phyloP scores from a whole-genome alignment of 2,329 filamentous ascomycete genomes.

The Tolypocladium tropicale region DNA sequence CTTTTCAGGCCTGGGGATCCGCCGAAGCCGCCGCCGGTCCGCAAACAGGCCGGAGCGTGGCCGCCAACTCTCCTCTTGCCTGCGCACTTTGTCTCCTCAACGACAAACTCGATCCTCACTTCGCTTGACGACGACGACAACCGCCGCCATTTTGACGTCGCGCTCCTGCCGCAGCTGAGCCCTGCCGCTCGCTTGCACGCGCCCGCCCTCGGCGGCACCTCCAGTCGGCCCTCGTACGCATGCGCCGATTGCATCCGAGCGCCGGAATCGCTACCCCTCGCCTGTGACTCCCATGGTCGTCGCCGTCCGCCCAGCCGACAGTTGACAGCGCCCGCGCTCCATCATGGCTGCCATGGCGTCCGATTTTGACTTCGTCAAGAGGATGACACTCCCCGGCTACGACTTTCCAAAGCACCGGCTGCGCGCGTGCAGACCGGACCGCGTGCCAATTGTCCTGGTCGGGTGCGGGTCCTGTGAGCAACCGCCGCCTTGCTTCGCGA shows the following conservation, averaged over 20 bases:
- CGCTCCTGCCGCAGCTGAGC: background rate
- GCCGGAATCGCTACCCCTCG: background rate
- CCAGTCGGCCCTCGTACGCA: background rate
- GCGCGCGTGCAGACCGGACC: background rate
- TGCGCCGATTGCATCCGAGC: background rate
- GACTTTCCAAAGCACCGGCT: background rate
- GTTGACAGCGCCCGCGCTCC: background rate
- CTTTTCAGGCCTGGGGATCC: background rate
- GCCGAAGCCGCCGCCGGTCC: background rate
- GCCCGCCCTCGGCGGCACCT: background rate
- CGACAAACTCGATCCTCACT: background rate
- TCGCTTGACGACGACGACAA: background rate
- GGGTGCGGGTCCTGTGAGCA: background rate
- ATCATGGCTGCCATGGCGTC: background rate
- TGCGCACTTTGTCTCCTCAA: background rate
- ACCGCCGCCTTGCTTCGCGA: no score
- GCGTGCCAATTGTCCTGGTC: background rate
- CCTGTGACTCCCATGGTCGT: background rate
- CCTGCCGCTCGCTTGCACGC: background rate
- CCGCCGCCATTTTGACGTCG: background rate
- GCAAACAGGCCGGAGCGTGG: background rate
- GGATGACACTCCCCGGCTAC: background rate
- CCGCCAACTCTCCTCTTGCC: background rate
- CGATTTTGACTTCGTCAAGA: background rate
- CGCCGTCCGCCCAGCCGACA: background rate